Conservation (phyloP, 345 rosid species). For the Citrus inodora region DNA sequence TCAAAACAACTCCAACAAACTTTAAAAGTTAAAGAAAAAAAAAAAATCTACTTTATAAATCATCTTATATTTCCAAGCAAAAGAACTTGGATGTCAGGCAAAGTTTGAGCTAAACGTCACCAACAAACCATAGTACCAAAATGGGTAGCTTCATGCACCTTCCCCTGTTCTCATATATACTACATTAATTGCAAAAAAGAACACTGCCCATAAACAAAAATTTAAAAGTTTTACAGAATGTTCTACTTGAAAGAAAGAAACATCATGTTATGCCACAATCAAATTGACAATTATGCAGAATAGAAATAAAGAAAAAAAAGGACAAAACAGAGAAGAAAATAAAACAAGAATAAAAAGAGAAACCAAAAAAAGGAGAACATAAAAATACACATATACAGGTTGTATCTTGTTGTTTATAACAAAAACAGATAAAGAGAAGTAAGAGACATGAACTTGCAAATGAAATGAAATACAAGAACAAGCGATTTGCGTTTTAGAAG, state of each 20-base stretch:
- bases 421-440: neutral
- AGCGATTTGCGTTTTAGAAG: neutral
- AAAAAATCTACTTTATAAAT: neutral
- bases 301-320: neutral
- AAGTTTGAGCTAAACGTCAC: neutral
- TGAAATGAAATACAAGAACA: neutral
- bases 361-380: too few relatives aligned
- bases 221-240: neutral
- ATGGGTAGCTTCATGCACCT: neutral
- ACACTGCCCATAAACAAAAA: neutral
- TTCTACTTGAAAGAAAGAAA: neutral
- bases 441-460: neutral
- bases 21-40: neutral
- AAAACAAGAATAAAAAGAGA: neutral
- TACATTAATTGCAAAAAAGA: neutral
- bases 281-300: neutral
- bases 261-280: neutral
- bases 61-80: neutral
- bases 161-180: neutral
- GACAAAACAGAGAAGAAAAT: neutral
- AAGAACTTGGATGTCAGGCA: too few relatives aligned
- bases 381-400: neutral
- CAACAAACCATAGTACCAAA: neutral
- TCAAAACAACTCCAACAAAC: neutral
- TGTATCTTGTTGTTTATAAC: neutral